phyloP scores from a whole-genome alignment of 345 rosid genomes.

The Camelina laxa region DNA sequence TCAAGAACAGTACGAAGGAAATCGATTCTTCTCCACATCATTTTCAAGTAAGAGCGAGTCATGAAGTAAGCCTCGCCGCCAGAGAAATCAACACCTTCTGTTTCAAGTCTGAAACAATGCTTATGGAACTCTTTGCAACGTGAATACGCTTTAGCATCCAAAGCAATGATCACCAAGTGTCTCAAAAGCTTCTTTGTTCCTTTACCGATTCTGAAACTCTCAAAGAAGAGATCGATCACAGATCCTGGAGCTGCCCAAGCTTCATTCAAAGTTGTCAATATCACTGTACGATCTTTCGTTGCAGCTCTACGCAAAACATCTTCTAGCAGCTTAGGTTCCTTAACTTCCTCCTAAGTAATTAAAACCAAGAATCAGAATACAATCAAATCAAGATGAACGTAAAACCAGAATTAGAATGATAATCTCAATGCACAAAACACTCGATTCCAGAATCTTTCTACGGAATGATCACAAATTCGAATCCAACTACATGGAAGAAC shows the following conservation, averaged over 20 bases:
- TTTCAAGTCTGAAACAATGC: constrained; percentile 73
- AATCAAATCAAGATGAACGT: not conserved
- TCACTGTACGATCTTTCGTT: constrained; percentile 60
- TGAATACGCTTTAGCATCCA: constrained; percentile 67
- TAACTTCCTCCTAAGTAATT: constrained; percentile 1
- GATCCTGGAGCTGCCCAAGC: constrained; percentile 84
- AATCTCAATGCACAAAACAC: no score
- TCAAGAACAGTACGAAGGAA: constrained; percentile 78
- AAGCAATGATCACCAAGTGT: constrained; percentile 76
- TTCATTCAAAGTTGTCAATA: constrained; percentile 78
- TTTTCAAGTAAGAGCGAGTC: constrained; percentile 75
- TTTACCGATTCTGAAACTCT: constrained; percentile 72
- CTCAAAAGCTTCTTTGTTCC: constrained; percentile 64
- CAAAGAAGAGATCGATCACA: constrained; percentile 71
- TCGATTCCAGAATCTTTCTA: not conserved
- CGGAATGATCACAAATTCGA: not conserved
- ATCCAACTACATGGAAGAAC: not conserved
- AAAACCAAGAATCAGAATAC: not conserved
- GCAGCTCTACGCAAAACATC: constrained; percentile 68
- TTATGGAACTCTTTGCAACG: constrained; percentile 63
- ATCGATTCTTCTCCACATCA: constrained; percentile 97
- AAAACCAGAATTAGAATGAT: not conserved
- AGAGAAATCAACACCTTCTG: constrained; percentile 72
- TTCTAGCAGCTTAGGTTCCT: constrained; percentile 63
- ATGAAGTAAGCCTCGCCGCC: constrained; percentile 74